phyloP scores from a whole-genome alignment of 148 eudicot genomes.

The Chenopodium berlandieri region DNA sequence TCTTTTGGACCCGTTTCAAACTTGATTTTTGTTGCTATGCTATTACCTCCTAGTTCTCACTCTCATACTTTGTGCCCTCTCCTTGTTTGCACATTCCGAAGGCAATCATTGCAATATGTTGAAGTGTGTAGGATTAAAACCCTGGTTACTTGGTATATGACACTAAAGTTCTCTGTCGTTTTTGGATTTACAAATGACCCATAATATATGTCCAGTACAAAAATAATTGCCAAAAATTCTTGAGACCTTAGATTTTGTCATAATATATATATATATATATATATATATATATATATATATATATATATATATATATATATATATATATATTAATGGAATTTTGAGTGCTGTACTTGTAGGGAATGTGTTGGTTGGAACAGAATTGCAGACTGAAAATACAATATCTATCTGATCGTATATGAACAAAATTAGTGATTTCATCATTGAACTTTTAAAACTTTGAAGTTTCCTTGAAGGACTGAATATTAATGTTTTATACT shows the following conservation, averaged over 20 bases:
- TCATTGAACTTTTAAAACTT: not conserved
- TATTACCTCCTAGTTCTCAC: not conserved
- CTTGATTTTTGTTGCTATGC: not conserved
- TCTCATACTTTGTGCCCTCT: not conserved
- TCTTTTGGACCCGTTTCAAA: not conserved
- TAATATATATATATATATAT: too few relatives aligned
- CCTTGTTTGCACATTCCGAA: not conserved
- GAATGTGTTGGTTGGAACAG: too few relatives aligned
- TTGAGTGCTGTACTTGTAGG: not conserved
- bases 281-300: too few relatives aligned
- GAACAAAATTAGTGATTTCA: not conserved
- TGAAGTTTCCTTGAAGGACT: not conserved
- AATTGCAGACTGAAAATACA: not conserved
- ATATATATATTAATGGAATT: not conserved
- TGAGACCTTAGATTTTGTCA: not conserved
- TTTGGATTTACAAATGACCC: not conserved
- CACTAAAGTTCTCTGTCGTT: not conserved
- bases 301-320: too few relatives aligned
- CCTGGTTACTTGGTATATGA: not conserved
- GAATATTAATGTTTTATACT: not conserved
- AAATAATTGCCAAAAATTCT: not conserved
- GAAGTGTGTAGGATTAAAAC: slow-evolving; percentile 5
- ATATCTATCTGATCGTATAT: not conserved
- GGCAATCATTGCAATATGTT: not conserved
- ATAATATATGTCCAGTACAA: not conserved